Evolutionary conservation across 176 grass and related monocot genomes (phyloP), one percentile per base, ranked within the genome.

Genomic region (Oryza meridionalis): DNA sequence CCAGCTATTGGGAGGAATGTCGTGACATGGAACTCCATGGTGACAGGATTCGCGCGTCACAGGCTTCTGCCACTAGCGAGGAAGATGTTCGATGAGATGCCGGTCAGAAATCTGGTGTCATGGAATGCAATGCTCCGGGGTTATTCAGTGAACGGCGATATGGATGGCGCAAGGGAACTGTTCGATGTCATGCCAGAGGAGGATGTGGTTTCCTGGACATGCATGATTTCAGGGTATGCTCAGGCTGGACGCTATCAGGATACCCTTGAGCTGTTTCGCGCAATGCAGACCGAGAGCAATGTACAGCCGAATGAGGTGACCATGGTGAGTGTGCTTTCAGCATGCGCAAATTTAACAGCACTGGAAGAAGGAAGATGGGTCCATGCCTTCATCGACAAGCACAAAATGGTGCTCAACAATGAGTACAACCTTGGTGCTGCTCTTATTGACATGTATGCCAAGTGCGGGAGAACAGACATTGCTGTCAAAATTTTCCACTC

Each of bases 21-120:
- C 0, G 84, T 93, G 63, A 89, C 94, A 10, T 96, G 94, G 91
- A 96, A 90, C 76, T 89, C 77, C 9, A 96, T 96, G 88, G 58
- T 96, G 26, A 88, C 70, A 0, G 94, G 88, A 24, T 91, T 89
- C 21, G 72, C 88, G 35, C 35, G 35, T 5, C 35, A 37, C 1
- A 5, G 35, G 5, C 35, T 37, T 5, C 35, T 37, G 35, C 69
- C 84, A 0, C 16, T 95, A 58, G 93, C 90, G 5, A 90, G 93
- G 88, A 95, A 86, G 79, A 80, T 92, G 85, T 95, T 95, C 19
- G 79, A 95, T 22, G 93, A 92, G 40, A 95, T 92, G 90, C 90
- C 85, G 0, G 7, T 71, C 6, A 88, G 79, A 67, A 95, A 92
- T 78, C 46, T 90, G 27, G 82, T 95, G 2, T 92, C 93, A 0